Base-by-base conservation (phyloP, 2,329 filamentous ascomycete species). In the Cercospora beticola region DNA sequence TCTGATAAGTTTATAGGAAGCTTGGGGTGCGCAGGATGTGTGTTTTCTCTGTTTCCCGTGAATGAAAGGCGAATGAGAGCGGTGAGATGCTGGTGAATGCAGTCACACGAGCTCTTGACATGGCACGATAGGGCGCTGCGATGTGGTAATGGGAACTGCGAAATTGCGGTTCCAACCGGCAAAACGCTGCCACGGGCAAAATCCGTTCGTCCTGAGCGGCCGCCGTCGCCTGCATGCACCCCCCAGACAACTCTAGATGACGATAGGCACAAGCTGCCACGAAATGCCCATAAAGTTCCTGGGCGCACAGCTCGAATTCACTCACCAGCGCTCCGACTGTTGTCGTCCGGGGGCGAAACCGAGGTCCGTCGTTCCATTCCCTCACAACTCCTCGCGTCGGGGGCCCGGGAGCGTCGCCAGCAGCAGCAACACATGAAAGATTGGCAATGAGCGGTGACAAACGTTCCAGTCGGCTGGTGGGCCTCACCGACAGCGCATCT, bases 81-180 rank as follows among this genome's bases (percentile, higher is more conserved):
- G 46, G 66, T 65, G 66, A 52, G 60, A 62, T 52, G 18, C 61
- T 60, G 36, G 54, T 57, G 52, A n/a, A 56, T 40, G 30, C 23
- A n/a, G 40, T 57, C 52, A 43, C 54, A 31, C 43, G 58, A 67
- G 49, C 60, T 23, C 16, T 30, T 40, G 28, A 21, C 26, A 31
- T 33, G 43, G 59, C 43, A 52, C 56, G 68, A 65, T 67, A 66
- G 57, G 62, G 68, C 62, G 62, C 58, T 28, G 33, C 40, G 30
- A 43, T 68, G 65, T 63, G 21, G 65, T 68, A 70, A 68, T 65
- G 52, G 58, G 49, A 70, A 68, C 33, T 46, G 40, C 33, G 21
- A 57, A 64, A 40, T 57, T 64, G 61, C 61, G 61, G 28, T 64
- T 33, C 43, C 28, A 30, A 16, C 40, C 61, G 46, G 61, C 61